These are phyloP conservation scores for Cunninghamia lanceolata DNA, from an alignment of 75 land plant genomes.

Conservation along the genomic window DNA sequence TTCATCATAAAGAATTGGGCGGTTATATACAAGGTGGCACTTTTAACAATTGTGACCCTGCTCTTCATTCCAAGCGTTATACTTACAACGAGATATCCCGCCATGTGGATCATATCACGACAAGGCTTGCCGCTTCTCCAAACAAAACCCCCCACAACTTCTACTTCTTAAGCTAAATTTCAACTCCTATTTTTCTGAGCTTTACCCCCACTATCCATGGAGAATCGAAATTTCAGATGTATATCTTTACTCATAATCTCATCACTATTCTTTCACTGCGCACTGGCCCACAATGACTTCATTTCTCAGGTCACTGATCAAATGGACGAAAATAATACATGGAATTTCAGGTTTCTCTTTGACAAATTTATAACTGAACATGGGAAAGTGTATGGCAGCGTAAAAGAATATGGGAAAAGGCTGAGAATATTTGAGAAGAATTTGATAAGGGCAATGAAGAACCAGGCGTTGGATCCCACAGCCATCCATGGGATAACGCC, in stretches of 20 bases:
- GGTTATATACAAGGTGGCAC: too few relatives aligned
- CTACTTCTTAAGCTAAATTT: not conserved
- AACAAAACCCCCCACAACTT: not conserved
- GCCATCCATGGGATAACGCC: conserved; percentile 48
- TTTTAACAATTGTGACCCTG: too few relatives aligned
- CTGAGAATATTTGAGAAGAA: conserved; percentile 32
- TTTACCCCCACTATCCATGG: not conserved
- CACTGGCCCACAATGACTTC: not conserved
- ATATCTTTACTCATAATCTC: not conserved
- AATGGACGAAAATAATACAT: not conserved
- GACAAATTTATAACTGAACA: conserved; percentile 19
- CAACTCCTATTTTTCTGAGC: not conserved
- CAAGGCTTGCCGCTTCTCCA: not conserved
- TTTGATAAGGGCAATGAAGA: conserved; percentile 20
- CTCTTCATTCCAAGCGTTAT: too few relatives aligned
- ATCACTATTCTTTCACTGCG: not conserved
- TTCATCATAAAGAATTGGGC: too few relatives aligned
- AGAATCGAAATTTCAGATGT: not conserved
- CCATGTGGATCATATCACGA: not conserved
- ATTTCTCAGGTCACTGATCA: conserved; percentile 1
- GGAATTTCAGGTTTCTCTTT: conserved; percentile 6
- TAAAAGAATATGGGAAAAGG: conserved; percentile 27
- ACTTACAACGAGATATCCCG: too few relatives aligned
- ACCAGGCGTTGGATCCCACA: conserved; percentile 44
- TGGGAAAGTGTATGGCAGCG: conserved; percentile 22